Conservation (phyloP, 768 basidiomycete species). For the Solioccasus polychromus region DNA sequence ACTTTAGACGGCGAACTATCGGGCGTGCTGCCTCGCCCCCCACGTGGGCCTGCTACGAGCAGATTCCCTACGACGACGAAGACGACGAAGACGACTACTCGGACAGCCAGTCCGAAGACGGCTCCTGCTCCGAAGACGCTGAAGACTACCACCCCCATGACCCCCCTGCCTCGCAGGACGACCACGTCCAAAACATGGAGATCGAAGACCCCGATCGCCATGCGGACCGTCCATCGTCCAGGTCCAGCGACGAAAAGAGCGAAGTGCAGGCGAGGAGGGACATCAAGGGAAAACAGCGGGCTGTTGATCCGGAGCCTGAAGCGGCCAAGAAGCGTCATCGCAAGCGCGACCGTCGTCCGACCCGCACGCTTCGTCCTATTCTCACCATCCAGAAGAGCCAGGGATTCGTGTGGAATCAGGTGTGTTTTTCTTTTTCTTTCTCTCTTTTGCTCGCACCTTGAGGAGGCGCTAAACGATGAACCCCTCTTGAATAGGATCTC, state of each 20-base stretch:
- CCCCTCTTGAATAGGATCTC: constrained; percentile 55
- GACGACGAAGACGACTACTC: constrained; percentile 58
- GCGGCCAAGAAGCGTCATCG: constrained; percentile 45
- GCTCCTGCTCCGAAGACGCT: constrained; percentile 72
- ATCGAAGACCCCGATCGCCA: constrained; percentile 39
- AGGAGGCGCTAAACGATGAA: background rate
- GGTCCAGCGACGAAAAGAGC: constrained; percentile 34
- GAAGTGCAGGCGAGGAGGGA: constrained; percentile 49
- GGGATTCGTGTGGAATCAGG: constrained; percentile 92
- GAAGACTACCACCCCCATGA: constrained; percentile 50
- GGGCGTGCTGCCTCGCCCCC: constrained; percentile 82
- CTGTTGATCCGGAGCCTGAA: constrained; percentile 64
- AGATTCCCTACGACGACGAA: constrained; percentile 71
- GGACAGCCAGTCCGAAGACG: constrained; percentile 51
- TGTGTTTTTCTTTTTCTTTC: constrained; percentile 34
- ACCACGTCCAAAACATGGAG: constrained; percentile 52
- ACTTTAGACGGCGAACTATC: constrained; percentile 64
- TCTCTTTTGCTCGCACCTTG: background rate
- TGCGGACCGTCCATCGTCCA: background rate
- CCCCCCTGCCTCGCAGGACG: constrained; percentile 35
- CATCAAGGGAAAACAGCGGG: constrained; percentile 78
- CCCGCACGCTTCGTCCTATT: constrained; percentile 73
- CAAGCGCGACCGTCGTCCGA: constrained; percentile 53
- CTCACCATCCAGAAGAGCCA: constrained; percentile 84
- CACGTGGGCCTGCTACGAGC: constrained; percentile 89